These are phyloP conservation scores for Colletotrichum sp. DNA, from an alignment of 2,329 filamentous ascomycete species.

Conservation along the genomic window DNA sequence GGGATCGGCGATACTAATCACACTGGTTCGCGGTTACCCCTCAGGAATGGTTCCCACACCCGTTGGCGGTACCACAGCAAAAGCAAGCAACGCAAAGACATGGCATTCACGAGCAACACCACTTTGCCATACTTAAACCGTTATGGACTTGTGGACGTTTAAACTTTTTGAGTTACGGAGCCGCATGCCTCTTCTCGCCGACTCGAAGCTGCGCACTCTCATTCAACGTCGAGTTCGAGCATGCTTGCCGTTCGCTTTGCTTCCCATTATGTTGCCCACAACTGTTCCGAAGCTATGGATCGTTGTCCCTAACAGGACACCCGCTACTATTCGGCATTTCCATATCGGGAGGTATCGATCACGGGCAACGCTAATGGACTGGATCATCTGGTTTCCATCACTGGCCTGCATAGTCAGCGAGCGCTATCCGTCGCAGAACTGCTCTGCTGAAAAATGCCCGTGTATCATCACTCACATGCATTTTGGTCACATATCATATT, in stretches of 20 bases:
- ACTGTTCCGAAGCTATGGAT: background rate
- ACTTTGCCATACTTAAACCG: background rate
- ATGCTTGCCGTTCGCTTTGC: background rate
- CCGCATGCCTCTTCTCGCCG: background rate
- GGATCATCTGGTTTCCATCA: background rate
- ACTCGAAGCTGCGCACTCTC: background rate
- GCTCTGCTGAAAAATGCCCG: background rate
- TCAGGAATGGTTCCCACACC: background rate
- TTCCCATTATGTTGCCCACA: background rate
- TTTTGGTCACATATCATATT: constrained; percentile 2
- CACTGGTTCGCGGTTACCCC: background rate
- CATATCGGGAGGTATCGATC: background rate
- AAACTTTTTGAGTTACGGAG: background rate
- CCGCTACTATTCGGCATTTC: background rate
- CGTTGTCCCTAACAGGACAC: background rate
- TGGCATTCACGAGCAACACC: background rate
- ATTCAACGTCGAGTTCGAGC: background rate
- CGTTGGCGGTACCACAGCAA: background rate
- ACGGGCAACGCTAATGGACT: background rate
- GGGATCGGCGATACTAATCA: background rate
- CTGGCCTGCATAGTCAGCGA: background rate
- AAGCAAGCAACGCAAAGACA: background rate
- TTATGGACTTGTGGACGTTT: background rate
- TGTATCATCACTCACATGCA: background rate
- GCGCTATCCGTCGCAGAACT: background rate